phyloP scores from a whole-genome alignment of 2,329 filamentous ascomycete genomes.

The Phyllosticta capitalensis region DNA sequence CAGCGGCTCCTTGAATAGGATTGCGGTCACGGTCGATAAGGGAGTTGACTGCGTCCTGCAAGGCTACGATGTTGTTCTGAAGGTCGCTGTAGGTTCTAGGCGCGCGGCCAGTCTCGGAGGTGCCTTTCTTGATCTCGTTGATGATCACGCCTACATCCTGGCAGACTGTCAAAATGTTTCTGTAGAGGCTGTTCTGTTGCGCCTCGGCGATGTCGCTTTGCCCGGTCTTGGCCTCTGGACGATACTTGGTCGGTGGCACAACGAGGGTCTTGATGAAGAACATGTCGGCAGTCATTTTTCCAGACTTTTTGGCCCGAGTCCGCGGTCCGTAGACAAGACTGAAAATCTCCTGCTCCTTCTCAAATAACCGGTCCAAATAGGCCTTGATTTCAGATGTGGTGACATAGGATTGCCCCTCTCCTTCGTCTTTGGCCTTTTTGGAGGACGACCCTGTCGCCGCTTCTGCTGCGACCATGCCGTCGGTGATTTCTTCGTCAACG shows the following conservation, averaged over 20 bases:
- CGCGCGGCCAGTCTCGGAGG: constrained; percentile 30
- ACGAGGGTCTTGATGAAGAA: constrained; percentile 85
- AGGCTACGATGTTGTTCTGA: constrained; percentile 68
- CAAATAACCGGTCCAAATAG: constrained; percentile 68
- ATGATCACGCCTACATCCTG: constrained; percentile 65
- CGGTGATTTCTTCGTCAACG: constrained; percentile 29
- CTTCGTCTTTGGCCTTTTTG: constrained; percentile 35
- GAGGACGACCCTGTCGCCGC: constrained; percentile 21
- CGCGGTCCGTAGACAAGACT: constrained; percentile 76
- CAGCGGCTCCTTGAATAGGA: constrained; percentile 67
- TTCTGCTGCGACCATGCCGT: constrained; percentile 19
- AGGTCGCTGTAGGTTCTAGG: constrained; percentile 63
- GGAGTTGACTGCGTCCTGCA: constrained; percentile 88
- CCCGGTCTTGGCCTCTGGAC: constrained; percentile 76
- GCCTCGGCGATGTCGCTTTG: constrained; percentile 76
- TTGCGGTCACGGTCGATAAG: constrained; percentile 85
- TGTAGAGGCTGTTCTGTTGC: constrained; percentile 81
- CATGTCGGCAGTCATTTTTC: constrained; percentile 67
- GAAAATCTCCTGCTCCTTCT: constrained; percentile 77
- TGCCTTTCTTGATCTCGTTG: constrained; percentile 51
- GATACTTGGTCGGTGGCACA: constrained; percentile 85
- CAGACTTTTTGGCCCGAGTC: constrained; percentile 45
- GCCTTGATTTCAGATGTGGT: constrained; percentile 76
- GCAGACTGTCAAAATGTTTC: constrained; percentile 68
- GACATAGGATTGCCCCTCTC: constrained; percentile 59